These are phyloP conservation scores for Carpinus fangiana DNA, from an alignment of 306 rosid species.

Conservation along the genomic window DNA sequence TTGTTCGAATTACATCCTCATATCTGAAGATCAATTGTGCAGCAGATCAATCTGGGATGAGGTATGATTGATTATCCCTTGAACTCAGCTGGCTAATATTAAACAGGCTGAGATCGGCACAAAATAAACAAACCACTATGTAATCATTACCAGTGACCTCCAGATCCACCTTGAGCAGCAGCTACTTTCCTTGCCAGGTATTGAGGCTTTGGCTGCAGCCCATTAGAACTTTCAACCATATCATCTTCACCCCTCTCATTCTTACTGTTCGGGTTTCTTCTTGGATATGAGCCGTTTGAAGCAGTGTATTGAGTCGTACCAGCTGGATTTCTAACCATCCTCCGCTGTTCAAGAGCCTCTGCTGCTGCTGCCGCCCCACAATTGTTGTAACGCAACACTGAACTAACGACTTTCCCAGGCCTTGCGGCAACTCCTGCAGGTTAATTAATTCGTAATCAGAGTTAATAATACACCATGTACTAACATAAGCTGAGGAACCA, in stretches of 20 bases:
- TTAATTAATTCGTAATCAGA: background rate
- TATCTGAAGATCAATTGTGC: slow-evolving; percentile 2
- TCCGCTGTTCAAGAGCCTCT: slow-evolving; percentile 77
- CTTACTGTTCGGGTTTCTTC: slow-evolving; percentile 80
- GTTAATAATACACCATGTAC: background rate
- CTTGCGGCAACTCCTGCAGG: slow-evolving; percentile 79
- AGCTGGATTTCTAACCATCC: slow-evolving; percentile 62
- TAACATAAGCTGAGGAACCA: background rate
- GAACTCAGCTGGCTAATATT: slow-evolving; percentile 17
- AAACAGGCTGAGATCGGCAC: background rate
- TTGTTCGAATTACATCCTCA: background rate
- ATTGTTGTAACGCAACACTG: slow-evolving; percentile 78
- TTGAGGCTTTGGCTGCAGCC: slow-evolving; percentile 82
- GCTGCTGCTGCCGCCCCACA: slow-evolving; percentile 65
- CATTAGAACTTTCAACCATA: slow-evolving; percentile 72
- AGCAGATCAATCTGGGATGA: slow-evolving; percentile 26
- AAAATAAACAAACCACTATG: slow-evolving; percentile 14
- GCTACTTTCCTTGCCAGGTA: slow-evolving; percentile 77
- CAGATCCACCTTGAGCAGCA: slow-evolving; percentile 80
- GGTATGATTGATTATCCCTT: slow-evolving; percentile 6
- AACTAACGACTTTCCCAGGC: slow-evolving; percentile 89
- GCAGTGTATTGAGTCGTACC: slow-evolving; percentile 59
- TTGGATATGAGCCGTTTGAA: slow-evolving; percentile 65
- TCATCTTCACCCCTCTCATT: slow-evolving; percentile 74
- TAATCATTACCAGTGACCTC: slow-evolving; percentile 76